Conservation (phyloP, 495 filamentous ascomycete genomes). For the Penicillium manginii region DNA sequence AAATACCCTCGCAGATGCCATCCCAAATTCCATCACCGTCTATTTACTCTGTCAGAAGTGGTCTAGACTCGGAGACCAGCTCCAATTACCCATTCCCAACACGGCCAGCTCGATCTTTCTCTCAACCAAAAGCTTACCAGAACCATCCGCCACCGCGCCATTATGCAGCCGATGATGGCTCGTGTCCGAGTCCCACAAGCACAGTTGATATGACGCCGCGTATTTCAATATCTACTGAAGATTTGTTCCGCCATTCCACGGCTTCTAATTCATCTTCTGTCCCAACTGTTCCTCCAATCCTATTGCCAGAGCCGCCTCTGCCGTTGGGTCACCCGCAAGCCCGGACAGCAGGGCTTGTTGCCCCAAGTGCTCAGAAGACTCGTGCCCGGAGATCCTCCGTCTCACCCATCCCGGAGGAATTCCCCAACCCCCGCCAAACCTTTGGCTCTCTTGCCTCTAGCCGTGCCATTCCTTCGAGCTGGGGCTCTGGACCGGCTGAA, state of each 20-base stretch:
- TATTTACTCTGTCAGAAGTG: conserved; percentile 52
- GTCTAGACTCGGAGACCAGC: conserved; percentile 53
- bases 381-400: conserved; percentile 68
- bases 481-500: conserved; percentile 58
- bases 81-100: conserved; percentile 47
- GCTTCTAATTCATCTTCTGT: conserved; percentile 42
- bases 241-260: conserved; percentile 40
- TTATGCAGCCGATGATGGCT: conserved; percentile 37
- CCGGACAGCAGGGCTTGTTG: conserved; percentile 32
- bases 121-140: conserved; percentile 48
- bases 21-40: conserved; percentile 39
- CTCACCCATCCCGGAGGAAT: conserved; percentile 87
- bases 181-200: conserved; percentile 39
- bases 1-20: conserved; percentile 21
- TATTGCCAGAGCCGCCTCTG: conserved; percentile 19
- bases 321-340: conserved; percentile 17
- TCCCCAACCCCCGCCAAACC: conserved; percentile 50
- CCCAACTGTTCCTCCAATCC: conserved; percentile 46
- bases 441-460: conserved; percentile 81
- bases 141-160: conserved; percentile 25
- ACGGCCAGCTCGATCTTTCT: conserved; percentile 54
- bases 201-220: conserved; percentile 31
- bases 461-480: conserved; percentile 74
- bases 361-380: conserved; percentile 23
- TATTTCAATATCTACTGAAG: conserved; percentile 36